phyloP scores from a whole-genome alignment of 176 grass and related monocot species.

The Hyparrhenia diplandra region DNA sequence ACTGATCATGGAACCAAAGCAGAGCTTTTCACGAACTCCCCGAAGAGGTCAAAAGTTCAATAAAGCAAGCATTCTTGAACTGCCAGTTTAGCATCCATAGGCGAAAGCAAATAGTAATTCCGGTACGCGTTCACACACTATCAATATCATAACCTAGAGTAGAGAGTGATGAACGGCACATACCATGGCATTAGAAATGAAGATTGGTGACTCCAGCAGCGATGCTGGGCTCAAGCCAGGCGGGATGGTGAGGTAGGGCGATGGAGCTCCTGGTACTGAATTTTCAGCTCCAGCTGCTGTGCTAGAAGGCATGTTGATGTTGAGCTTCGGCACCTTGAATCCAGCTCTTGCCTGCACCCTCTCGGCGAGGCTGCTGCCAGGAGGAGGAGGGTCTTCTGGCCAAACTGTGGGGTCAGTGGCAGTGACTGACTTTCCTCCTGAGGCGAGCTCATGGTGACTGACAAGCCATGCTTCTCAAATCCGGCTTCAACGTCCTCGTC shows the following conservation, averaged over 20 bases:
- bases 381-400: conserved; percentile 19
- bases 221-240: conserved; percentile 66
- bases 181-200: conserved; percentile 79
- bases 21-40: conserved; percentile 16
- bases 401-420: conserved; percentile 33
- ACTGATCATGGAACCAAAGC: conserved; percentile 1
- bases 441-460: conserved; percentile 3
- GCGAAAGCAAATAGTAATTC: background rate
- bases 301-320: conserved; percentile 21
- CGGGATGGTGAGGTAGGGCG: conserved; percentile 73
- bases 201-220: conserved; percentile 64
- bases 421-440: conserved; percentile 3
- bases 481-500: background rate
- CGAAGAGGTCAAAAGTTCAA: conserved; percentile 18
- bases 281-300: background rate
- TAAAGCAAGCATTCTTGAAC: conserved; percentile 26
- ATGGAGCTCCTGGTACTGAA: conserved; percentile 25
- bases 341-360: conserved; percentile 55
- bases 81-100: background rate
- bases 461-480: conserved; percentile 30
- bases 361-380: conserved; percentile 40
- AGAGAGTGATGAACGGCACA: background rate
- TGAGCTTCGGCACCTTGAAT: conserved; percentile 43
- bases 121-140: background rate
- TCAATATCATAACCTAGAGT: too few species aligned